Conservation (phyloP, 352 stramenopile genomes). For the Pythium utonaiense region DNA sequence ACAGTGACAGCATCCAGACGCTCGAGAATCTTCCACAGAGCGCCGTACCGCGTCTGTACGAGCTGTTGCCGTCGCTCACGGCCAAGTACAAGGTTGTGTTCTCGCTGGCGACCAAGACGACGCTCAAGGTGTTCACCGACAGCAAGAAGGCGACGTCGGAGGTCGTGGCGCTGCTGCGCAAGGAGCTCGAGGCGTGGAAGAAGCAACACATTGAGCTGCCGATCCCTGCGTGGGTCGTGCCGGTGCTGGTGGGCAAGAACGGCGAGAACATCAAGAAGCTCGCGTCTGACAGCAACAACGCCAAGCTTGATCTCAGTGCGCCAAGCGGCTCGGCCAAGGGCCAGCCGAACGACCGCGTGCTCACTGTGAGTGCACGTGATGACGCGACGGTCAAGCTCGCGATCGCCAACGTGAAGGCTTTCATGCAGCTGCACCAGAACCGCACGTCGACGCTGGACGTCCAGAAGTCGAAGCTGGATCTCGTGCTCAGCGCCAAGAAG, state of each 20-base stretch:
- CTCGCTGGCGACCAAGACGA: constrained; percentile 49
- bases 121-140: constrained; percentile 65
- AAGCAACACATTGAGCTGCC: constrained; percentile 67
- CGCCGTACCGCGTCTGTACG: constrained; percentile 57
- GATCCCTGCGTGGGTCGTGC: constrained; percentile 60
- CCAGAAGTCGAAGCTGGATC: constrained; percentile 39
- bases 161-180: constrained; percentile 41
- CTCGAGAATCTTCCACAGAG: constrained; percentile 43
- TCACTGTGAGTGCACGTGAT: constrained; percentile 68
- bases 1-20: constrained; percentile 48
- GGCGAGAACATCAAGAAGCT: constrained; percentile 81
- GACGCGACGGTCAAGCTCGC: constrained; percentile 59
- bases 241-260: constrained; percentile 67
- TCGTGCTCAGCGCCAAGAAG: constrained; percentile 51
- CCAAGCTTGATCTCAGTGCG: constrained; percentile 51
- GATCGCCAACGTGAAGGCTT: constrained; percentile 48
- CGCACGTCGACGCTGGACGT: constrained; percentile 46
- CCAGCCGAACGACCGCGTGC: constrained; percentile 29
- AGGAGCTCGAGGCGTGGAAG: constrained; percentile 54
- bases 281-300: constrained; percentile 45
- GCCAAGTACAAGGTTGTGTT: constrained; percentile 59
- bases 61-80: constrained; percentile 47
- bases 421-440: constrained; percentile 51
- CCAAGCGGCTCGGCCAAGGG: constrained; percentile 1
- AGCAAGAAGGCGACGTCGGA: constrained; percentile 44